Conservation (phyloP, 441 rosid genomes). For the Codiaeum variegatum region DNA sequence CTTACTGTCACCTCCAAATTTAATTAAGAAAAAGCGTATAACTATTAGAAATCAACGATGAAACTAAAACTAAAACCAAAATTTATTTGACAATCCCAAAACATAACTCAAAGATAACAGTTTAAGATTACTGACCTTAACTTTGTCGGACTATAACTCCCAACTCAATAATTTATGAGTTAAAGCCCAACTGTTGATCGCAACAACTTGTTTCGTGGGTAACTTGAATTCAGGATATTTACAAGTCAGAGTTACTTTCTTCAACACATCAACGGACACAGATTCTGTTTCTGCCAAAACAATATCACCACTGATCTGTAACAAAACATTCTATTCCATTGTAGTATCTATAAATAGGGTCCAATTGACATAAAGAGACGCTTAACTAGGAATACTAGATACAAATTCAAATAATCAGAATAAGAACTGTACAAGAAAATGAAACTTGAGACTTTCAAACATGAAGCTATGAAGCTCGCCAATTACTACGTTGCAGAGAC, state of each 20-base stretch:
- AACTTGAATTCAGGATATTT: constrained; percentile 41
- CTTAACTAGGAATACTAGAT: background rate
- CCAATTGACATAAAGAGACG: constrained; percentile 5
- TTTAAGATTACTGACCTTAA: too few species aligned
- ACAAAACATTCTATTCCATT: background rate
- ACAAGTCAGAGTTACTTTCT: constrained; percentile 70
- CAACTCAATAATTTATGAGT: too few species aligned
- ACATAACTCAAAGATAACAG: too few species aligned
- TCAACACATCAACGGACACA: constrained; percentile 50
- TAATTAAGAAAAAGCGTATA: too few species aligned
- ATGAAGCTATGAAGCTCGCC: too few species aligned
- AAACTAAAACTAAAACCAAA: too few species aligned
- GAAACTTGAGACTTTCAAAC: background rate
- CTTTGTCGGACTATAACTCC: too few species aligned
- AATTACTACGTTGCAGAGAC: too few species aligned
- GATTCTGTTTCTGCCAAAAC: constrained; percentile 62
- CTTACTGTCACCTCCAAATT: too few species aligned
- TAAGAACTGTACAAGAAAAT: background rate
- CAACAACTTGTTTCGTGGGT: constrained; percentile 29
- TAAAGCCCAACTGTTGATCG: constrained; percentile 27
- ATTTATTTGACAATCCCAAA: too few species aligned
- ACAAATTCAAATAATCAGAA: background rate
- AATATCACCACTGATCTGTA: background rate
- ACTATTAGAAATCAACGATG: too few species aligned
- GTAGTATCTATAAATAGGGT: constrained; percentile 1